Evolutionary conservation across 352 stramenopile species (phyloP).

Genomic region (Pythium diclinum): DNA sequence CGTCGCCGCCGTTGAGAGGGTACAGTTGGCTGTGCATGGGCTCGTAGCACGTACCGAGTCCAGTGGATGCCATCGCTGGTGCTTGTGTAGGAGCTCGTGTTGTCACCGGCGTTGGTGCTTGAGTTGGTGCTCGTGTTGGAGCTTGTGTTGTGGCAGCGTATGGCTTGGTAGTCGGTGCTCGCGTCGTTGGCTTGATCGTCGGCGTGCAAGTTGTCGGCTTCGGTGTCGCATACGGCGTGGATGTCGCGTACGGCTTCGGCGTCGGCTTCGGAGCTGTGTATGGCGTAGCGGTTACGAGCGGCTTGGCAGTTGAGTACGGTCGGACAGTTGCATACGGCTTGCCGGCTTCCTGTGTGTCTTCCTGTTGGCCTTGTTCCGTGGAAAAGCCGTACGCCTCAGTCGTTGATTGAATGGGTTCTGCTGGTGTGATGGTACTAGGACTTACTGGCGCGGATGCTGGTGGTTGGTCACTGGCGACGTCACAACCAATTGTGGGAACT

Average conservation of each 20-base stretch:
- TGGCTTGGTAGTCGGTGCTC: background rate
- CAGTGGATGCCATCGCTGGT: background rate
- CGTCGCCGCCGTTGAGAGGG: conserved; percentile 21
- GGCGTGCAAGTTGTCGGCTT: background rate
- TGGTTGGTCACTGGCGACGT: conserved; percentile 4
- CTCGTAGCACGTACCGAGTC: conserved; percentile 26
- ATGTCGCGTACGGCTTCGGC: background rate
- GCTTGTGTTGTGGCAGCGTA: background rate
- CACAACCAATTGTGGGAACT: background rate
- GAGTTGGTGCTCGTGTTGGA: background rate
- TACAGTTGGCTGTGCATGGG: conserved; percentile 27
- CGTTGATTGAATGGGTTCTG: background rate
- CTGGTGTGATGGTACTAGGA: background rate
- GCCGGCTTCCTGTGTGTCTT: background rate
- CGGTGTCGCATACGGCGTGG: background rate
- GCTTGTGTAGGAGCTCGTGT: background rate
- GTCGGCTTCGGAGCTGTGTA: background rate
- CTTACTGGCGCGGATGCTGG: background rate
- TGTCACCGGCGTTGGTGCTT: background rate
- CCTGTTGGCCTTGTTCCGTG: background rate
- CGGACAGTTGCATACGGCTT: background rate
- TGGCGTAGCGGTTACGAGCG: background rate
- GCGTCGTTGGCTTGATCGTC: background rate
- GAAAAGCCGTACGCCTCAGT: background rate
- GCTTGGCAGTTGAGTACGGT: background rate